A percentile compares a stretch with the other conserved stretches of the same genome.
Conservation (phyloP, 495 filamentous ascomycete genomes). For the Penicillium riverlandense region DNA sequence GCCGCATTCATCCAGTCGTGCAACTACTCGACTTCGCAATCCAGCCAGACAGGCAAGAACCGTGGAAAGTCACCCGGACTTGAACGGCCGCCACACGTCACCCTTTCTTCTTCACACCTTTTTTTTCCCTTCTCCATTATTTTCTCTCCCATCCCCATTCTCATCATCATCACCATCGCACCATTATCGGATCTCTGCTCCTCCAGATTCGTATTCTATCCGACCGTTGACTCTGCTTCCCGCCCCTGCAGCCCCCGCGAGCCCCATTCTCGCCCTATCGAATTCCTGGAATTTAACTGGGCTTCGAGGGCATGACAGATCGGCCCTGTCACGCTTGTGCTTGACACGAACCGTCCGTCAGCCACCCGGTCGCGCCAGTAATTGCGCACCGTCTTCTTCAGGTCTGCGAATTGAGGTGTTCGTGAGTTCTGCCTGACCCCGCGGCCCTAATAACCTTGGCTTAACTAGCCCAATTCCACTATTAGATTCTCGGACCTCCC, state of each 20-base stretch:
- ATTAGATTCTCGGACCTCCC: too few relatives aligned
- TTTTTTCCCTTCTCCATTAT: slow-evolving; percentile 1
- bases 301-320: slow-evolving; percentile 4
- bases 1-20: slow-evolving; percentile 2
- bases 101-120: slow-evolving; percentile 8
- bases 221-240: too few relatives aligned
- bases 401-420: too few relatives aligned
- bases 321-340: slow-evolving; percentile 7
- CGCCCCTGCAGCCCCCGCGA: too few relatives aligned
- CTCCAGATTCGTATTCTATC: too few relatives aligned
- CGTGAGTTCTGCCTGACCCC: too few relatives aligned
- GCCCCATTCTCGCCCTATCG: slow-evolving; percentile 6
- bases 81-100: slow-evolving; percentile 19
- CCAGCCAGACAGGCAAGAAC: neutral
- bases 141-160: slow-evolving; percentile 1
- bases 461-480: too few relatives aligned
- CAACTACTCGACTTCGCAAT: neutral
- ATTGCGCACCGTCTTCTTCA: too few relatives aligned
- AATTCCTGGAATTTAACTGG: slow-evolving; percentile 5
- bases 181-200: too few relatives aligned
- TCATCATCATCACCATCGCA: neutral
- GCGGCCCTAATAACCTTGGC: too few relatives aligned
- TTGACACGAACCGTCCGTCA: neutral
- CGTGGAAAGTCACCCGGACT: slow-evolving; percentile 1
- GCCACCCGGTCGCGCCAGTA: too few relatives aligned